These are phyloP conservation scores for Rhinocladiella mackenziei DNA, from an alignment of 2,329 filamentous ascomycete genomes.

Conservation along the genomic window DNA sequence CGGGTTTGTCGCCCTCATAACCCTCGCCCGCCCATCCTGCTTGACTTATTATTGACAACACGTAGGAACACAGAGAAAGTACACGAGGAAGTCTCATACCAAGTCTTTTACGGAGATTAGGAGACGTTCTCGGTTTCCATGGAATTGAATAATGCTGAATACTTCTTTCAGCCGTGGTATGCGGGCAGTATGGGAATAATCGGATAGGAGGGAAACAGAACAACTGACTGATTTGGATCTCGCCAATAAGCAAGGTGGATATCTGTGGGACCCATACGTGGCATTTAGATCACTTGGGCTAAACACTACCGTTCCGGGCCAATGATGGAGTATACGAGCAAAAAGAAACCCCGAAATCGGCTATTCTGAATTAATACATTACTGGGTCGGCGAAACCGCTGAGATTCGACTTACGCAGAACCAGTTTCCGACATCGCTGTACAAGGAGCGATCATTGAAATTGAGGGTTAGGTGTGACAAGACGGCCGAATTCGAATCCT, in stretches of 20 bases:
- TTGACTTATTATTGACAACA: conserved; percentile 41
- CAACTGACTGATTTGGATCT: background rate
- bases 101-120: conserved; percentile 45
- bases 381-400: conserved; percentile 7
- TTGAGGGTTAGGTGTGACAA: too few species aligned
- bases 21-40: conserved; percentile 36
- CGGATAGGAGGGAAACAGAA: background rate
- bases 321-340: conserved; percentile 16
- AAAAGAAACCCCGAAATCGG: background rate
- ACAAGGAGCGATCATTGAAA: too few species aligned
- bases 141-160: conserved; percentile 39
- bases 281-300: conserved; percentile 7
- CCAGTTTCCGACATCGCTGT: too few species aligned
- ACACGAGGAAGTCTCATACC: conserved; percentile 42
- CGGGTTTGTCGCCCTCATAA: conserved; percentile 45
- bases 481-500: too few species aligned
- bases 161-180: conserved; percentile 37
- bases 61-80: conserved; percentile 46
- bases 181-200: conserved; percentile 12
- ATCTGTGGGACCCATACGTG: conserved; percentile 7
- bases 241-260: background rate
- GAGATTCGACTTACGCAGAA: conserved; percentile 4
- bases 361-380: conserved; percentile 9
- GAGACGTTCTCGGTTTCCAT: conserved; percentile 48
- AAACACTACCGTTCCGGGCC: conserved; percentile 12